Evolutionary conservation across 139 green algal species (phyloP), one percentile per base, ranked within the genome.

Genomic region (Desmodesmus armatus): DNA sequence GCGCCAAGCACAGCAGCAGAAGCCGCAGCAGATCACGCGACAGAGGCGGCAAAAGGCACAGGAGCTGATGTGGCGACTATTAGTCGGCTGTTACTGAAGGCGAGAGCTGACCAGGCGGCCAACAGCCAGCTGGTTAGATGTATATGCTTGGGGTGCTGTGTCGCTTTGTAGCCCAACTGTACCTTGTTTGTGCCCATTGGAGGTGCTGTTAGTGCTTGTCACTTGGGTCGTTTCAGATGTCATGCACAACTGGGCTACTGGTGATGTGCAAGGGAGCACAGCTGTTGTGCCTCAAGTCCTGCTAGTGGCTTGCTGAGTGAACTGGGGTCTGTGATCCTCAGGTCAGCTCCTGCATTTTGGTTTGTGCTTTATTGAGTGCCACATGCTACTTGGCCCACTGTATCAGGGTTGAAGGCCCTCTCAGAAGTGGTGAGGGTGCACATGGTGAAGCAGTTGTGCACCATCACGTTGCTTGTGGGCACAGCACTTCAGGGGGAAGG

Each of bases 41-140:
- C 13, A 72, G 29, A 19, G 63, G 35, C 53, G 72, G 73, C 73
- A 80, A 80, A 15, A 43, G 47, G n/a, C 47, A 66, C 41, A 80
- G 73, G n/a, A 60, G 41, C 55, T 65, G 55, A 31, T 65, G 47
- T 55, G 7, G 47, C 47, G 11, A 6, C 11, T 25, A n/a, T 2
- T 39, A 21, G 2, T 6, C 29, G 25, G 60, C 25, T 69, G 60
- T 3, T 69, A n/a, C n/a, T 39, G 60, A 25, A 35, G 60, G 27
- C 5, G 53, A 63, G 5, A 31, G 53, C 11, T 63, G 21, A 25
- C 47, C 47, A 23, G 47, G 47, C 47, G n/a, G n/a, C n/a, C 60
- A 69, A 9, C 60, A 69, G 60, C 60, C 35, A 69, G n/a, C 60
- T n/a, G 60, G n/a, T 39, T 40, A 69, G 60, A 7, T 39, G 60